These are phyloP conservation scores for Amyloporia xantha DNA, from an alignment of 768 basidiomycete species.

Conservation along the genomic window DNA sequence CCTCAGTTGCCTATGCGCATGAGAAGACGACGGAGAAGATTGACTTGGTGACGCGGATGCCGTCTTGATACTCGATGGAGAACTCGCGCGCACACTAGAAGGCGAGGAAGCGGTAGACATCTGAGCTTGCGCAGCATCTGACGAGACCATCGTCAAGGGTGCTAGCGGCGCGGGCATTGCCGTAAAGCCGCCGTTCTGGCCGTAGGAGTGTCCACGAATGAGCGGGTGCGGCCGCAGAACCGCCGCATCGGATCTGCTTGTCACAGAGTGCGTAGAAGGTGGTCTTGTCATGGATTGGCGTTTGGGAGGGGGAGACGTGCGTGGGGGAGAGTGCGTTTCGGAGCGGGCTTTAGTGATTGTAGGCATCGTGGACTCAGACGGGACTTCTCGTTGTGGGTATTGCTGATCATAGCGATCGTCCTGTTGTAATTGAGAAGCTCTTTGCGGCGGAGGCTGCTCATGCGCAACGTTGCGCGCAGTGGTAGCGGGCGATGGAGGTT, in stretches of 20 bases:
- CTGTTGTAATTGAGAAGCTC: constrained; percentile 3
- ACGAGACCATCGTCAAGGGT: constrained; percentile 51
- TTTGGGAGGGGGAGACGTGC: constrained; percentile 31
- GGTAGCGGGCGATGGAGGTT: constrained; percentile 2
- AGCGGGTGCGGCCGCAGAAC: constrained; percentile 65
- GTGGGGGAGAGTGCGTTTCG: constrained; percentile 33
- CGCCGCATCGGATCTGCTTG: constrained; percentile 25
- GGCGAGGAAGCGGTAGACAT: constrained; percentile 33
- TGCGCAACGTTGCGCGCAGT: constrained; percentile 13
- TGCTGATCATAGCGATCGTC: constrained; percentile 9
- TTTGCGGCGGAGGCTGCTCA: constrained; percentile 1
- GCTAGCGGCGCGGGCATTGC: constrained; percentile 45
- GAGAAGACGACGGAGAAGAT: constrained; percentile 21
- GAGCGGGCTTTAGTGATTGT: constrained; percentile 27
- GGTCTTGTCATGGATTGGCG: constrained; percentile 48
- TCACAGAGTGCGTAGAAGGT: constrained; percentile 56
- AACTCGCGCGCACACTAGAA: constrained; percentile 22
- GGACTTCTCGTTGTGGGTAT: constrained; percentile 8
- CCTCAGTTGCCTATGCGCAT: constrained; percentile 27
- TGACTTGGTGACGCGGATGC: constrained; percentile 23
- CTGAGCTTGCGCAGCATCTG: constrained; percentile 40
- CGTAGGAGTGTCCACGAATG: constrained; percentile 67
- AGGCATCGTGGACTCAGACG: constrained; percentile 19
- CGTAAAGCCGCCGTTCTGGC: constrained; percentile 30
- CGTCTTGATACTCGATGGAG: constrained; percentile 34